These are phyloP conservation scores for Flaveria robusta DNA, from an alignment of 129 eudicot species.

Conservation along the genomic window DNA sequence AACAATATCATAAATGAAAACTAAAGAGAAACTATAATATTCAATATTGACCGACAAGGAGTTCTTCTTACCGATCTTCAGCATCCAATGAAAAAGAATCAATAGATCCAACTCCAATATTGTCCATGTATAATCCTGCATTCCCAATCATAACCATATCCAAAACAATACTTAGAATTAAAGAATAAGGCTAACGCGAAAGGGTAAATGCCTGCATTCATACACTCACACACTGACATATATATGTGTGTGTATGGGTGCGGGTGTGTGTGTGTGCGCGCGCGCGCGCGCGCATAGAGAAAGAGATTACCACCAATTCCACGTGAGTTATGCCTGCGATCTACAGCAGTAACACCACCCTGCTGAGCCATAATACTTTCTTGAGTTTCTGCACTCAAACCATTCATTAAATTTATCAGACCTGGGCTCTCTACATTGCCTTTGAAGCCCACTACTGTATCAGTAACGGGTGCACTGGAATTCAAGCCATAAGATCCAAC, in stretches of 20 bases:
- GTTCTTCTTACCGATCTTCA: constrained; percentile 55
- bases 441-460: constrained; percentile 38
- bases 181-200: not conserved
- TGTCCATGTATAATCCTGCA: constrained; percentile 48
- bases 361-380: constrained; percentile 41
- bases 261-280: no score
- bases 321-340: constrained; percentile 40
- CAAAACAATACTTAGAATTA: not conserved
- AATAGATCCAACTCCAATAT: constrained; percentile 31
- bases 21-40: not conserved
- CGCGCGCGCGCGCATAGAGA: not conserved
- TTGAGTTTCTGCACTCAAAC: constrained; percentile 42
- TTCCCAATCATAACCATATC: constrained; percentile 43
- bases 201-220: no score
- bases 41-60: not conserved
- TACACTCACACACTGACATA: no score
- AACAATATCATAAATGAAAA: no score
- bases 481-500: constrained; percentile 53
- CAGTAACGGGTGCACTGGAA: constrained; percentile 41
- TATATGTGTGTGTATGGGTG: no score
- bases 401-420: constrained; percentile 30
- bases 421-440: constrained; percentile 39
- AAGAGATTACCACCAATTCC: constrained; percentile 15
- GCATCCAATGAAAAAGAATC: constrained; percentile 51
- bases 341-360: constrained; percentile 45